These are phyloP conservation scores for Schizochytrium sp. DNA, from an alignment of 108 stramenopile species.

Conservation along the genomic window DNA sequence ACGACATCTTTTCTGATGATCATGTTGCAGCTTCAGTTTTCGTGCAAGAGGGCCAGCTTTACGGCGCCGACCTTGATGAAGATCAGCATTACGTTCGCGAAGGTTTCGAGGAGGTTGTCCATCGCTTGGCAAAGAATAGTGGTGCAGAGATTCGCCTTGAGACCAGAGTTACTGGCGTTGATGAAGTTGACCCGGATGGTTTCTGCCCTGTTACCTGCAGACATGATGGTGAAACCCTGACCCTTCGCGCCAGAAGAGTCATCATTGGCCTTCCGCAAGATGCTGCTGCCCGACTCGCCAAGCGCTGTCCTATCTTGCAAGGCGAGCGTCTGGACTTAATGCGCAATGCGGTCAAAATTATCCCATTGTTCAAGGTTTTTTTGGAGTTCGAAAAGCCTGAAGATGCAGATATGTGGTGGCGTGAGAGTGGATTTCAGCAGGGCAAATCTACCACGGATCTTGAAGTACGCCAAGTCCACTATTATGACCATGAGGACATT, in stretches of 20 bases:
- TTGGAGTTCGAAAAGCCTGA: neutral
- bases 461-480: conserved; percentile 41
- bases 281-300: neutral
- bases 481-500: conserved; percentile 53
- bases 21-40: neutral
- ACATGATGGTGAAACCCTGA: neutral
- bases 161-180: neutral
- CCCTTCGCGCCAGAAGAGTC: conserved; percentile 14
- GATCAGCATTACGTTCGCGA: conserved; percentile 57
- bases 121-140: conserved; percentile 20
- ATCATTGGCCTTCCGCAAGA: conserved; percentile 37
- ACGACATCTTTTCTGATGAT: conserved; percentile 46
- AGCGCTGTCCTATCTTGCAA: neutral
- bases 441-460: conserved; percentile 50
- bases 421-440: conserved; percentile 7
- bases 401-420: neutral
- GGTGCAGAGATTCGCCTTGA: neutral
- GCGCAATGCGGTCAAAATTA: conserved; percentile 5
- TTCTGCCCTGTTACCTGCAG: neutral
- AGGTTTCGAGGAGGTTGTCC: neutral
- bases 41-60: neutral
- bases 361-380: conserved; percentile 47
- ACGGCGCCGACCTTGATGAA: conserved; percentile 34
- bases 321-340: conserved; percentile 13
- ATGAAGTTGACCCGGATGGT: neutral